These are phyloP conservation scores for Beta vulgaris DNA, from an alignment of 148 eudicot genomes.

Conservation along the genomic window DNA sequence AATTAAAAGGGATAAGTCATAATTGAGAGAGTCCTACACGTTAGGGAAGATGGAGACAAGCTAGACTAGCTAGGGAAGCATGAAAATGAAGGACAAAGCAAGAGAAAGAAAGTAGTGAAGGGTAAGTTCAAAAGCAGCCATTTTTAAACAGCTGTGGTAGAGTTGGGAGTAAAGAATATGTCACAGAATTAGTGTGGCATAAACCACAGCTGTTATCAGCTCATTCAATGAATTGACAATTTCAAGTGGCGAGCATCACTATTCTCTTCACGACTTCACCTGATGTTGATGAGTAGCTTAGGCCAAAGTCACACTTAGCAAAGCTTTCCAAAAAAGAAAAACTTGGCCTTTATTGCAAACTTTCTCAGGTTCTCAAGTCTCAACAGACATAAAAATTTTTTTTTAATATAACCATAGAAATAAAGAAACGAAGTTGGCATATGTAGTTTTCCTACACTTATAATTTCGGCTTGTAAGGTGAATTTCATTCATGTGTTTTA, in stretches of 20 bases:
- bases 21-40: not conserved
- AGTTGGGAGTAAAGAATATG: not conserved
- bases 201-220: conserved; percentile 5
- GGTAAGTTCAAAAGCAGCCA: not conserved
- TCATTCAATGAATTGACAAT: not conserved
- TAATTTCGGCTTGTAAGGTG: no score
- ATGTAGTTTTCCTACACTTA: no score
- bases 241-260: not conserved
- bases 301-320: not conserved
- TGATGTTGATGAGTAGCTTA: not conserved
- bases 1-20: no score
- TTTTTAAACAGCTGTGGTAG: not conserved
- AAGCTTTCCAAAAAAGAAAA: not conserved
- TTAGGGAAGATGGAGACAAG: not conserved
- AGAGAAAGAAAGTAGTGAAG: not conserved
- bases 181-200: not conserved
- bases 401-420: no score
- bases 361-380: no score
- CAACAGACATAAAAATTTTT: no score
- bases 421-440: no score
- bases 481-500: no score
- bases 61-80: not conserved
- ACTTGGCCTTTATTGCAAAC: not conserved
- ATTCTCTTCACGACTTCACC: not conserved
- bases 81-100: not conserved